Evolutionary conservation across 345 rosid species (phyloP).

Genomic region (Lepidium sativum): DNA sequence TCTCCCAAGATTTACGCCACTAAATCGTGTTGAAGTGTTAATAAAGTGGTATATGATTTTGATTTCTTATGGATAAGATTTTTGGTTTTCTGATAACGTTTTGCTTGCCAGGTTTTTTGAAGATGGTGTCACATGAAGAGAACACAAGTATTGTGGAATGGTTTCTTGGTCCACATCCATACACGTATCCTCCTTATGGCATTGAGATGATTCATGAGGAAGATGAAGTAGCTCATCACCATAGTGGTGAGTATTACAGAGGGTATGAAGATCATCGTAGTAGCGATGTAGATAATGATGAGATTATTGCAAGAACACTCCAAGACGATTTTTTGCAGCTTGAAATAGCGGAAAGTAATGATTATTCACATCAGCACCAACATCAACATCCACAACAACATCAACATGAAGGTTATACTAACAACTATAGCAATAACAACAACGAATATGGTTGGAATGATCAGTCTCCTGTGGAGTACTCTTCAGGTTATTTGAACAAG

Average conservation of each 20-base stretch:
- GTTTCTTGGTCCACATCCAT: slow-evolving; percentile 56
- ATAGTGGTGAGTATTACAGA: slow-evolving; percentile 33
- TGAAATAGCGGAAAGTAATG: slow-evolving; percentile 47
- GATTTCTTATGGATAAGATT: slow-evolving; percentile 7
- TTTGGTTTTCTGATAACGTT: background rate
- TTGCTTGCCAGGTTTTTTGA: background rate
- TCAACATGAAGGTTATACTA: slow-evolving; percentile 25
- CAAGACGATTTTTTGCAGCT: slow-evolving; percentile 86
- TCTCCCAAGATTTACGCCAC: slow-evolving; percentile 10
- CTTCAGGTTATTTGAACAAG: slow-evolving; percentile 39
- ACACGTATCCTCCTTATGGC: slow-evolving; percentile 42
- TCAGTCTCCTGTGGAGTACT: slow-evolving; percentile 31
- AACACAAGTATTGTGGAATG: slow-evolving; percentile 39
- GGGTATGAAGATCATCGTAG: slow-evolving; percentile 40
- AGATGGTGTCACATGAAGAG: slow-evolving; percentile 32
- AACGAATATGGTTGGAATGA: slow-evolving; percentile 36
- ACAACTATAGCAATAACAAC: slow-evolving; percentile 25
- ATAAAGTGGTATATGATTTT: background rate
- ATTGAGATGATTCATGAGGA: slow-evolving; percentile 33
- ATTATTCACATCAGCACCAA: slow-evolving; percentile 26
- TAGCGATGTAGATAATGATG: slow-evolving; percentile 67
- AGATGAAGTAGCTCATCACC: slow-evolving; percentile 5
- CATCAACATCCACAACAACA: slow-evolving; percentile 11
- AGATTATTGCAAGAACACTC: slow-evolving; percentile 70
- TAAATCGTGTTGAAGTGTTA: background rate